Conservation (phyloP, 768 basidiomycete genomes). For the Mycena albidolilacea region DNA sequence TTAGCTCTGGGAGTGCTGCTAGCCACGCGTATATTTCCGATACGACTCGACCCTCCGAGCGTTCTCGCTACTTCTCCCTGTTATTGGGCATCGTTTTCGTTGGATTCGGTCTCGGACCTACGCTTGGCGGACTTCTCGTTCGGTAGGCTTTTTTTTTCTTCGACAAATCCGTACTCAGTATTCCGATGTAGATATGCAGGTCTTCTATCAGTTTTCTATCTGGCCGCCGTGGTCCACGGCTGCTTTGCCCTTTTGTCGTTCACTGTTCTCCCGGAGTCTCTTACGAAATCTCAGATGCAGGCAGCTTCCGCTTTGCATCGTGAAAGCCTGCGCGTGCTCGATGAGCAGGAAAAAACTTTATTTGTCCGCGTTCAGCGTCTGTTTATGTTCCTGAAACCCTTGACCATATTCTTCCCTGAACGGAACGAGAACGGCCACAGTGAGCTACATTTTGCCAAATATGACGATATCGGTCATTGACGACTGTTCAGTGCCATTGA, state of each 20-base stretch:
- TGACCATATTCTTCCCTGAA: slow-evolving; percentile 64
- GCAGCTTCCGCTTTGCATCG: slow-evolving; percentile 42
- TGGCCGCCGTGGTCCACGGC: slow-evolving; percentile 59
- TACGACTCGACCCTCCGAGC: slow-evolving; percentile 55
- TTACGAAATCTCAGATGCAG: slow-evolving; percentile 60
- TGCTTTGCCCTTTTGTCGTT: slow-evolving; percentile 55
- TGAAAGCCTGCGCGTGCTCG: slow-evolving; percentile 35
- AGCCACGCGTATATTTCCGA: slow-evolving; percentile 69
- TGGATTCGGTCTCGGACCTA: slow-evolving; percentile 73
- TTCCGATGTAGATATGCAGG: slow-evolving; percentile 44
- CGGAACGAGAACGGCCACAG: slow-evolving; percentile 21
- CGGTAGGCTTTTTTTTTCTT: slow-evolving; percentile 27
- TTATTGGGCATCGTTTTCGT: slow-evolving; percentile 66
- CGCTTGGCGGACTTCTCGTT: slow-evolving; percentile 68
- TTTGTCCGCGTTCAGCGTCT: slow-evolving; percentile 57
- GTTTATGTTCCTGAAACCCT: slow-evolving; percentile 69
- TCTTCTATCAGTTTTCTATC: slow-evolving; percentile 69
- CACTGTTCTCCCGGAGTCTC: slow-evolving; percentile 73
- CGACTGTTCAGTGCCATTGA: slow-evolving; percentile 42
- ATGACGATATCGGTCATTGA: neutral
- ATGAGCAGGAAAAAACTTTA: slow-evolving; percentile 34
- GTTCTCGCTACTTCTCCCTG: slow-evolving; percentile 63
- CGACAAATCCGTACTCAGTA: neutral
- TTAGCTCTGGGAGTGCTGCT: slow-evolving; percentile 54
- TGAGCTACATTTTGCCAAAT: neutral